Conservation (phyloP, 2,329 filamentous ascomycete species). For the Periconia sp. region DNA sequence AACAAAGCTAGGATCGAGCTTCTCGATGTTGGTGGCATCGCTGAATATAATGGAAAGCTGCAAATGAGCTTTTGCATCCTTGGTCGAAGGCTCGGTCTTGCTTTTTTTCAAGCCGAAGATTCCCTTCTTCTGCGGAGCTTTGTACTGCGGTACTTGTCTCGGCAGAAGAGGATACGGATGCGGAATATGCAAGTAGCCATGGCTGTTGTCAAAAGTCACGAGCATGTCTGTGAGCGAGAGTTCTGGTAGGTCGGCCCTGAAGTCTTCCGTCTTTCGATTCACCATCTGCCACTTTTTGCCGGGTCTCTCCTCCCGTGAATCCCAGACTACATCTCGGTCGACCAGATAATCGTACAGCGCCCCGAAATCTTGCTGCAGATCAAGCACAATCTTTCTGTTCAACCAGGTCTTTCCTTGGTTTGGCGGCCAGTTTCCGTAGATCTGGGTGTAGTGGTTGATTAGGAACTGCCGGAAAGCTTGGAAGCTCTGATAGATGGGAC, state of each 20-base stretch:
- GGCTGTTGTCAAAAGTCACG: slow-evolving; percentile 67
- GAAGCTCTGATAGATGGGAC: slow-evolving; percentile 60
- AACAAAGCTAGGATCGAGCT: slow-evolving; percentile 42
- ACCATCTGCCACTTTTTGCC: slow-evolving; percentile 71
- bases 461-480: slow-evolving; percentile 68
- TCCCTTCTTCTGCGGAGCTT: slow-evolving; percentile 39
- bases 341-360: slow-evolving; percentile 74
- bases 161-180: slow-evolving; percentile 72
- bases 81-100: slow-evolving; percentile 38
- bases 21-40: slow-evolving; percentile 50
- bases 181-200: slow-evolving; percentile 59
- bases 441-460: slow-evolving; percentile 60
- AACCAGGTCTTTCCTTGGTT: slow-evolving; percentile 58
- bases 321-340: slow-evolving; percentile 70
- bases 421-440: slow-evolving; percentile 69
- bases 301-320: slow-evolving; percentile 65
- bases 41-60: slow-evolving; percentile 48
- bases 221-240: slow-evolving; percentile 72
- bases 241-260: slow-evolving; percentile 54
- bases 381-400: slow-evolving; percentile 62
- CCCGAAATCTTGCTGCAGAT: slow-evolving; percentile 70
- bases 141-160: slow-evolving; percentile 31
- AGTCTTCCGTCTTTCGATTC: slow-evolving; percentile 36
- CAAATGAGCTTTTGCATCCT: slow-evolving; percentile 47
- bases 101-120: slow-evolving; percentile 45